Evolutionary conservation across 2,329 filamentous ascomycete genomes (phyloP).

Genomic region (Fusarium pseudograminearum): DNA sequence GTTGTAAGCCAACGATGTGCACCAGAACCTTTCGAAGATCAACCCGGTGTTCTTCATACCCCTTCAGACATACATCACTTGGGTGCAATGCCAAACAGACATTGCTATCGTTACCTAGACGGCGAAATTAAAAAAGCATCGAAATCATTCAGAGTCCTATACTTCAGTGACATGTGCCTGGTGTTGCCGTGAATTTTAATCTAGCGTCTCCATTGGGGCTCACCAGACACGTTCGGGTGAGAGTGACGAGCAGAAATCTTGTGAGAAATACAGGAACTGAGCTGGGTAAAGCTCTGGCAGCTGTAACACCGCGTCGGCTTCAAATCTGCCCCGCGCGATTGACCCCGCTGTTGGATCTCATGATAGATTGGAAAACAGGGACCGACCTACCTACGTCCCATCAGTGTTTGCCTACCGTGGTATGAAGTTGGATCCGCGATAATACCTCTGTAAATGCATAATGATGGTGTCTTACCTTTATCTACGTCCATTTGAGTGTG

Average conservation of each 20-base stretch:
- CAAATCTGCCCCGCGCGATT: slow-evolving; percentile 10
- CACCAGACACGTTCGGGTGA: too few relatives aligned
- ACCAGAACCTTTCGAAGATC: background rate
- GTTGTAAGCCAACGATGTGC: background rate
- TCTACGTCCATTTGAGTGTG: slow-evolving; percentile 1
- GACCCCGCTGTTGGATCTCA: slow-evolving; percentile 19
- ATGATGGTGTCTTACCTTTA: too few relatives aligned
- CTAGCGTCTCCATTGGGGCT: background rate
- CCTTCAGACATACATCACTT: slow-evolving; percentile 4
- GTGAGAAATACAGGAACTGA: background rate
- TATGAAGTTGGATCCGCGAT: background rate
- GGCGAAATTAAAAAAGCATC: slow-evolving; percentile 16
- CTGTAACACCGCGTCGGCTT: slow-evolving; percentile 2
- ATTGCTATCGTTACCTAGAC: slow-evolving; percentile 9
- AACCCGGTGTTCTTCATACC: slow-evolving; percentile 27
- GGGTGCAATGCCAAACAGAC: background rate
- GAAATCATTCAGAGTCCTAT: background rate
- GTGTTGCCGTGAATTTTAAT: background rate
- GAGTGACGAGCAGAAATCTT: background rate
- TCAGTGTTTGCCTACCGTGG: background rate
- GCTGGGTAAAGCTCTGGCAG: background rate
- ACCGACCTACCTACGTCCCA: slow-evolving; percentile 24
- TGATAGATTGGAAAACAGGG: background rate
- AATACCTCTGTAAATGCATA: background rate
- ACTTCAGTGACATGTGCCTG: background rate